Evolutionary conservation across 441 rosid genomes (phyloP), one percentile per base, ranked within the genome.

Genomic region (Pelargonium australe): DNA sequence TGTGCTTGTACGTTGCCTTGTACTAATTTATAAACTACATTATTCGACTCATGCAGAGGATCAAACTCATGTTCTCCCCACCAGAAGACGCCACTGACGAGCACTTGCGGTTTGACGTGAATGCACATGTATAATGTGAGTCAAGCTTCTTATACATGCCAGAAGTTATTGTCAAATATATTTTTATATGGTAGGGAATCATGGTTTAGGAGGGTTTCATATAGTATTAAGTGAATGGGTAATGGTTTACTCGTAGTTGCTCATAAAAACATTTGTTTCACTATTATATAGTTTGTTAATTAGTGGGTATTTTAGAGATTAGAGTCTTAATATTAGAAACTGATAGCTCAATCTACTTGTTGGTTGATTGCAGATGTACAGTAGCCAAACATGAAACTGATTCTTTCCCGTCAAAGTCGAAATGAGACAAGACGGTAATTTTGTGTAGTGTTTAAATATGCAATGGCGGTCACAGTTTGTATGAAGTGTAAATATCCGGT

Each of bases 351-450:
- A 16, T 66, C 1, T 49, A 20, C 14, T 25, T 65, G 17, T 72
- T 69, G 57, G 63, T 77, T 75, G 82, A 28, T 62, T 31, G 44
- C 84, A 86, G 90, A 78, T 76, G 79, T 76, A 80, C 79, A 70
- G 83, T 31, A 51, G 31, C 66, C 17, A 58, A 66, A 63, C 70
- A 58, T 72, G 65, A 14, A 70, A 40, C 57, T 66, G 70, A 80
- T 80, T 83, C 74, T 75, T 83, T 85, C 64, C 73, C 72, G 34
- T 64, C 82, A 1, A 70, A 71, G 43, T 40, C 43, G 43, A 40
- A 40, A 72, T 44, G 25, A 41, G 68, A 31, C 61, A 44, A 64
- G 75, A 63, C 58, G 45, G 79, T 51, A 70, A 58, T 70, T 76
- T 79, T 77, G 43, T 40, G 43, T 40, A 40, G 43, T 40, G 43